These are phyloP conservation scores for Leishmania guyanensis DNA, from an alignment of 208 protist species.

Conservation along the genomic window DNA sequence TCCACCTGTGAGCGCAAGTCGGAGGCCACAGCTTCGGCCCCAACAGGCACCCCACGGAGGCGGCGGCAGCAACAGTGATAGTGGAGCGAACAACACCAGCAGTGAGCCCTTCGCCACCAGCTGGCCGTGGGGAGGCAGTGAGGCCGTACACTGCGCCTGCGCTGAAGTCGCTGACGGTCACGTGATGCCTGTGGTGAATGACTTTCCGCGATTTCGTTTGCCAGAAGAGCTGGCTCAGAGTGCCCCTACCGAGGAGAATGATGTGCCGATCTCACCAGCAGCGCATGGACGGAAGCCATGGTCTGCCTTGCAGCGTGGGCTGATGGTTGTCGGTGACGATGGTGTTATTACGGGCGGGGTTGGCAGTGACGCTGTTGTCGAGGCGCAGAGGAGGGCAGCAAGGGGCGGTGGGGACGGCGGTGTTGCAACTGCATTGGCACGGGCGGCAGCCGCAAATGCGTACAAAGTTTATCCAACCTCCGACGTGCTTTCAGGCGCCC, in stretches of 20 bases:
- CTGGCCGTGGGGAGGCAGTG: neutral
- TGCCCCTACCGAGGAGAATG: neutral
- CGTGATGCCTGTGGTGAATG: conserved; percentile 13
- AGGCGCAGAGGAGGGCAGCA: neutral
- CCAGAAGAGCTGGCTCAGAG: neutral
- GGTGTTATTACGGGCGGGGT: neutral
- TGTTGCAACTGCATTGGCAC: neutral
- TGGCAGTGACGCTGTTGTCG: neutral
- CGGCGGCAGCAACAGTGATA: neutral
- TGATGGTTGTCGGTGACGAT: neutral
- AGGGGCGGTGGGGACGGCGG: no score
- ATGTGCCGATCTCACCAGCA: neutral
- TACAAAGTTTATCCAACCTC: conserved; percentile 13
- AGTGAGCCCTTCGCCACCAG: neutral
- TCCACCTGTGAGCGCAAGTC: neutral
- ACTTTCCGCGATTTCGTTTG: conserved; percentile 4
- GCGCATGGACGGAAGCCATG: neutral
- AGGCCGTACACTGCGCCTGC: neutral
- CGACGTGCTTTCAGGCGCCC: conserved; percentile 12
- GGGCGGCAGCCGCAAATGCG: neutral
- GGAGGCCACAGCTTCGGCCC: neutral
- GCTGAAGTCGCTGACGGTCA: neutral
- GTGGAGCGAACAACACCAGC: neutral
- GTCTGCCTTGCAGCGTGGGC: neutral
- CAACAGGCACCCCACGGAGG: neutral